Conservation (phyloP, 2,329 filamentous ascomycete species). For the Fusarium oxysporum region DNA sequence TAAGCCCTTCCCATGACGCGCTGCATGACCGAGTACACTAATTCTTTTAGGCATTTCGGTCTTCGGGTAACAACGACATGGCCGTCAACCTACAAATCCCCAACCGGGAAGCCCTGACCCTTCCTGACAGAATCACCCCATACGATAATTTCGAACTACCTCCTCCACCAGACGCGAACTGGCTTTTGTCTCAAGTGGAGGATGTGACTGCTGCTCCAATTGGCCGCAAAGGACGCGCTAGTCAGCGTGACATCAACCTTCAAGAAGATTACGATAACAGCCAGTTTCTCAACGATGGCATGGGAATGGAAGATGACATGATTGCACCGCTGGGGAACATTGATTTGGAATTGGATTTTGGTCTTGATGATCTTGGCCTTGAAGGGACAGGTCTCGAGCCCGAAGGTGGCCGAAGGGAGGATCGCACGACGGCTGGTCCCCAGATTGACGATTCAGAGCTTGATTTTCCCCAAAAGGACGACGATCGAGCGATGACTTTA, state of each 20-base stretch:
- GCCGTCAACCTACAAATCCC: conserved; percentile 84
- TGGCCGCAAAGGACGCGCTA: conserved; percentile 68
- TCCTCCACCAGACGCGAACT: conserved; percentile 88
- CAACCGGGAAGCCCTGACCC: conserved; percentile 85
- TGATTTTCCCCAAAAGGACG: conserved; percentile 65
- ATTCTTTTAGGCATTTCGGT: conserved; percentile 83
- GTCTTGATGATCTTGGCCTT: conserved; percentile 77
- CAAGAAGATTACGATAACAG: conserved; percentile 79
- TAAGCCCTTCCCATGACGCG: conserved; percentile 54
- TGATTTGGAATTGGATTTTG: conserved; percentile 79
- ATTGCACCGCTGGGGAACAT: conserved; percentile 72
- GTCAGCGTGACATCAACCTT: conserved; percentile 74
- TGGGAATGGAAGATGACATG: conserved; percentile 67
- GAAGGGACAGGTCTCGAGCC: conserved; percentile 71
- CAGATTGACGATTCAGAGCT: conserved; percentile 70
- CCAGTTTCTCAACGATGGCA: conserved; percentile 81
- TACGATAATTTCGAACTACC: conserved; percentile 83
- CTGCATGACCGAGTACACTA: conserved; percentile 39
- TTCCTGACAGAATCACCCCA: conserved; percentile 93
- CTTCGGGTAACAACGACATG: conserved; percentile 93
- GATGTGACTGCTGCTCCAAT: conserved; percentile 66
- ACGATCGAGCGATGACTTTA: conserved; percentile 67
- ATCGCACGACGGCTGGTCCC: conserved; percentile 6
- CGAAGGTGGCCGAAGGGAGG: conserved; percentile 89
- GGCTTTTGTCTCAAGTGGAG: conserved; percentile 82